Evolutionary conservation across 1,284 basidiomycete genomes (phyloP).

Genomic region (Testicularia cyperi): DNA sequence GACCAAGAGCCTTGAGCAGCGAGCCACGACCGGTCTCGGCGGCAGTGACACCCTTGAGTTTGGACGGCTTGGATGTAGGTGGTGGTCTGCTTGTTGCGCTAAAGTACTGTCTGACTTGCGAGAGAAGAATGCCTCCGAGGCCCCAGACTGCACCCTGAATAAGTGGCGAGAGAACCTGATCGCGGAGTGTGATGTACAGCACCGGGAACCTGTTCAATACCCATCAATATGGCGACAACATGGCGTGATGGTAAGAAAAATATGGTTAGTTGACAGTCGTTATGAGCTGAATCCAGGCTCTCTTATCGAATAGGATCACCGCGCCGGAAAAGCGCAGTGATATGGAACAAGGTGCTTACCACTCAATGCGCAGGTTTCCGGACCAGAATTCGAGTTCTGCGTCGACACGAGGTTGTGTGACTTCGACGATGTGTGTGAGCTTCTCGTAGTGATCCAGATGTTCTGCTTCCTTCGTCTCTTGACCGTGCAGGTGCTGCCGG

Average conservation of each 20-base stretch:
- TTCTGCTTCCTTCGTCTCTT: slow-evolving; percentile 4
- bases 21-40: too few relatives aligned
- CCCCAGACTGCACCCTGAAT: slow-evolving; percentile 51
- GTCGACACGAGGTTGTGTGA: slow-evolving; percentile 9
- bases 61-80: too few relatives aligned
- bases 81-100: slow-evolving; percentile 1
- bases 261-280: too few relatives aligned
- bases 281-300: too few relatives aligned
- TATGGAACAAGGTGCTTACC: slow-evolving; percentile 23
- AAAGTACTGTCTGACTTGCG: slow-evolving; percentile 32
- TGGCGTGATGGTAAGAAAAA: too few relatives aligned
- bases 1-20: too few relatives aligned
- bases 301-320: too few relatives aligned
- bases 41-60: too few relatives aligned
- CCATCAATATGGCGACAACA: too few relatives aligned
- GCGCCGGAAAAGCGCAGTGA: neutral
- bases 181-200: slow-evolving; percentile 46
- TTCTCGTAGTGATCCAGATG: slow-evolving; percentile 2
- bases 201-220: slow-evolving; percentile 41
- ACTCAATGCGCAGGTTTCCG: slow-evolving; percentile 46
- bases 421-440: slow-evolving; percentile 16
- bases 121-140: slow-evolving; percentile 31
- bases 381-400: slow-evolving; percentile 45
- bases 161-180: slow-evolving; percentile 50
- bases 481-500: slow-evolving; percentile 41